Evolutionary conservation across 345 rosid species (phyloP).

Genomic region (Conringia planisiliqua): DNA sequence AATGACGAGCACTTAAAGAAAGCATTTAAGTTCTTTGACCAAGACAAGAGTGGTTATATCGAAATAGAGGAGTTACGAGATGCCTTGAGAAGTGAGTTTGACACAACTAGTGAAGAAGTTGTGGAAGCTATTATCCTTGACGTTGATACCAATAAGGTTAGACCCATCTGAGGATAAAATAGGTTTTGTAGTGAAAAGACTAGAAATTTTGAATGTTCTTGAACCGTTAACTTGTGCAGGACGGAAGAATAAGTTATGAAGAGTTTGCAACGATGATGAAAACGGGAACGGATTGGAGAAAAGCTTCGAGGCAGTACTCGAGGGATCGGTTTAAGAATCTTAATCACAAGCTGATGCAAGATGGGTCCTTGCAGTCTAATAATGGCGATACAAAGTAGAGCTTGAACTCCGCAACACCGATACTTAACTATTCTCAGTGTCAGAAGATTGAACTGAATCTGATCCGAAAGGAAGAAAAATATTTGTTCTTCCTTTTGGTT

Average conservation of each 20-base stretch:
- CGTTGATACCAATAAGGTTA: conserved; percentile 92
- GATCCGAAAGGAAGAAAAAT: background rate
- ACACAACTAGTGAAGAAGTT: conserved; percentile 64
- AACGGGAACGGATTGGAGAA: conserved; percentile 97
- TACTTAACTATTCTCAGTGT: background rate
- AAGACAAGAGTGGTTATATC: conserved; percentile 65
- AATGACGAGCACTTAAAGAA: conserved; percentile 88
- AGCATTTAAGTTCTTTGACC: conserved; percentile 84
- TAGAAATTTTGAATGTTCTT: background rate
- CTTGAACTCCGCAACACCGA: background rate
- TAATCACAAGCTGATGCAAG: conserved; percentile 70
- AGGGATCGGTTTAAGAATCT: conserved; percentile 86
- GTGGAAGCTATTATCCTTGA: conserved; percentile 82
- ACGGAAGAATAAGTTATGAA: conserved; percentile 83
- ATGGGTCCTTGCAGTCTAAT: conserved; percentile 59
- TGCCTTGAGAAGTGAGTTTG: conserved; percentile 69
- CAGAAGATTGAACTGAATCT: background rate
- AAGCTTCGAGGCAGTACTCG: conserved; percentile 93
- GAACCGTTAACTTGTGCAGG: conserved; percentile 40
- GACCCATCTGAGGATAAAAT: background rate
- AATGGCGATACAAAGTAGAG: conserved; percentile 32
- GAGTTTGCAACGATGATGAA: conserved; percentile 95
- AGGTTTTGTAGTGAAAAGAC: background rate
- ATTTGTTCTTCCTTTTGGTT: conserved; percentile 3
- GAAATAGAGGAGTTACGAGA: conserved; percentile 83